Base-by-base conservation (phyloP, 2,329 filamentous ascomycete genomes). In the Trichoderma atrobrunneum region DNA sequence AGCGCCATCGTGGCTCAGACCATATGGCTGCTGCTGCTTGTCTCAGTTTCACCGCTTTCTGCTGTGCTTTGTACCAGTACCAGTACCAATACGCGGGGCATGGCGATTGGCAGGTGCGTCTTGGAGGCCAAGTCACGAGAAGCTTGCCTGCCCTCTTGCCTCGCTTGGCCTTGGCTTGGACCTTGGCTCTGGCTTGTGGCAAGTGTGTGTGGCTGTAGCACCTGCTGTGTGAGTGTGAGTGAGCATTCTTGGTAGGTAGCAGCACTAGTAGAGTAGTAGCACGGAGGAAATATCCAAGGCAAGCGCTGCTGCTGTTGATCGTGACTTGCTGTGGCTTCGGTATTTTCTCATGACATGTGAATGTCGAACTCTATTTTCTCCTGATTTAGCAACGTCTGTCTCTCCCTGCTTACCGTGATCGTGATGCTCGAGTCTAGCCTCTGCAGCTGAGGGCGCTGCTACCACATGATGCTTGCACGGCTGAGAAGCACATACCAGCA, bases 41-140 rank as follows among this genome's bases (percentile, higher is more conserved):
- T 70, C 67, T 70, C 57, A 36, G 57, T 54, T 70, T 70, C 57
- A 70, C 67, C 67, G 67, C 67, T 43, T 60, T 57, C 51, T 43
- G 36, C 66, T 69, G 56, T 51, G 56, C 16, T n/a, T 26, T 18
- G 26, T 57, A 26, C 24, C 11, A 10, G 39, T 43, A n/a, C 39
- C 3, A 21, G 51, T 24, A 16, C 24, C 28, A 21, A 10, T 3
- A 51, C 18, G 60, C 28, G 24, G 28, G 28, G 16, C 28, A 65
- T 18, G 30, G 54, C 34, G 34, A 32, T 57, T 67, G 51, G 39
- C 56, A 60, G 51, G 48, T 28, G 63, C 24, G 21, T 39, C 51
- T n/a, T 18, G 14, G 24, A 10, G 26, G 43, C n/a, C 48, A n/a
- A 65, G 56, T 69, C 65, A 69, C 65, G 65, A 69, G 65, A 24